A percentile compares a stretch with the other conserved stretches of the same genome.
Conservation (phyloP, 108 stramenopile genomes). For the Pseudonitzschia delicatissima region DNA sequence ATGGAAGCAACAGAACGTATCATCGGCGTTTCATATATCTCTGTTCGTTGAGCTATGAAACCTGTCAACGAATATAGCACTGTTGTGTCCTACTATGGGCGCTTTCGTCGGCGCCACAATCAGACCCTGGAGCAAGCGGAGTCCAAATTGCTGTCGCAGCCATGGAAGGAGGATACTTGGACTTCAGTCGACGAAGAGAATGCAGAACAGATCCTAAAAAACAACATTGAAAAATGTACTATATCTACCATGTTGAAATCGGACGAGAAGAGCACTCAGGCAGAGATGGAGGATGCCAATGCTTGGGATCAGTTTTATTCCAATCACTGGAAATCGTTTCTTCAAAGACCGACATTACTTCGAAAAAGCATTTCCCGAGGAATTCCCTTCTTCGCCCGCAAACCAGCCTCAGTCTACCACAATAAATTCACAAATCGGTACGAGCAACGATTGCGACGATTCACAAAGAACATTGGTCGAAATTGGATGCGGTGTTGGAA, state of each 20-base stretch:
- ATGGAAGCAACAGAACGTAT: too few relatives aligned
- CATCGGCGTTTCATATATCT: background rate
- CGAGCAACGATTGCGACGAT: background rate
- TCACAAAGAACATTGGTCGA: conserved; percentile 52
- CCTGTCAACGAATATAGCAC: conserved; percentile 3
- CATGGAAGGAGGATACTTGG: conserved; percentile 16
- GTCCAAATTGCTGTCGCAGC: background rate
- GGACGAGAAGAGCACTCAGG: background rate
- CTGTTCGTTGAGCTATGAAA: background rate
- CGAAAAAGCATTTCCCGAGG: conserved; percentile 67
- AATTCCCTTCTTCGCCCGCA: conserved; percentile 35
- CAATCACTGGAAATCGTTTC: conserved; percentile 62
- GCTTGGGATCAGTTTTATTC: conserved; percentile 82
- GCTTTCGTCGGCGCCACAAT: conserved; percentile 1
- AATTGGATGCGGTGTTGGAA: conserved; percentile 92
- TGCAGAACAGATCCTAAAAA: background rate
- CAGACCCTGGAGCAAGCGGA: background rate
- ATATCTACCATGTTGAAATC: conserved; percentile 1
- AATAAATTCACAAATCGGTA: background rate
- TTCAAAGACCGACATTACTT: conserved; percentile 91
- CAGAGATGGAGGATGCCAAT: conserved; percentile 32
- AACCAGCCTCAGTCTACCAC: background rate
- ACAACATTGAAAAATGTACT: conserved; percentile 9
- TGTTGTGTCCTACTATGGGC: conserved; percentile 5
- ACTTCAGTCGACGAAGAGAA: conserved; percentile 7